Evolutionary conservation across 2,329 filamentous ascomycete species (phyloP).

Genomic region (Metarhizium guizhouense): DNA sequence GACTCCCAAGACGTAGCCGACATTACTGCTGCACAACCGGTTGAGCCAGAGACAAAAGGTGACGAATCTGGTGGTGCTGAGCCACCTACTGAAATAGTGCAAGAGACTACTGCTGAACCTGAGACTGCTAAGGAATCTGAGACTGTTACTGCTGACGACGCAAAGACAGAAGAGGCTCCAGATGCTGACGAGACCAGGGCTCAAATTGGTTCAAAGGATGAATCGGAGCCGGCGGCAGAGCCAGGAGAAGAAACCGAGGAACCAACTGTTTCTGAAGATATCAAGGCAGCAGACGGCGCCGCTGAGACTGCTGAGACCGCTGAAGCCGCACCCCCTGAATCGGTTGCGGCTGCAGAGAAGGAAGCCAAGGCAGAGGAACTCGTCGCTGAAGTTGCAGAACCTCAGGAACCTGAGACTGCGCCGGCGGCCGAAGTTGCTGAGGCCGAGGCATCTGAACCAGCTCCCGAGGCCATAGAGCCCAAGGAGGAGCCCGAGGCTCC

Average conservation of each 20-base stretch:
- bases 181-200: slow-evolving; percentile 2
- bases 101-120: not conserved
- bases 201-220: slow-evolving; percentile 1
- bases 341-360: not conserved
- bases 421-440: not conserved
- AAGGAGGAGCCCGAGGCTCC: not conserved
- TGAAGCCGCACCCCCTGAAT: not conserved
- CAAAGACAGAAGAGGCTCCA: not conserved
- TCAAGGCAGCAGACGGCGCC: not conserved
- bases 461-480: not conserved
- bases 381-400: not conserved
- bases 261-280: not conserved
- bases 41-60: slow-evolving; percentile 10
- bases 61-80: not conserved
- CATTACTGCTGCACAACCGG: not conserved
- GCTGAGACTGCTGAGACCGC: not conserved
- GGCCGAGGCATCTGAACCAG: not conserved
- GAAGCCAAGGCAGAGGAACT: not conserved
- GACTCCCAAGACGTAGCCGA: not conserved
- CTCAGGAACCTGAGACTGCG: not conserved
- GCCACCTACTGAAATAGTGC: not conserved
- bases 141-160: not conserved
- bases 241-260: not conserved
- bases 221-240: not conserved
- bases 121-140: not conserved